Evolutionary conservation across 78 protist species (phyloP), one percentile per base, ranked within the genome.

Genomic region (Dictyostelium capitatum): DNA sequence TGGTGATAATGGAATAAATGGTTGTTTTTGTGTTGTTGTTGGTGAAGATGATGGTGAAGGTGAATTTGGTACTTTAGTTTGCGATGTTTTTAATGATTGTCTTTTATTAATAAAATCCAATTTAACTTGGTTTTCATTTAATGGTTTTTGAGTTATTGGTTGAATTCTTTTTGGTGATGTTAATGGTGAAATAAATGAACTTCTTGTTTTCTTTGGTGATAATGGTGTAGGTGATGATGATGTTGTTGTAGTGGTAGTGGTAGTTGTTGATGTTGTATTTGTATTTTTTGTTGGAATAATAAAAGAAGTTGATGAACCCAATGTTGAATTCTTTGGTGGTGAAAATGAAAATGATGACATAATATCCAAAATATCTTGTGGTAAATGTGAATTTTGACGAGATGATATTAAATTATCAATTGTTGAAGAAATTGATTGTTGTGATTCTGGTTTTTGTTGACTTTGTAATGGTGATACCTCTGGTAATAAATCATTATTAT

Each of bases 281-380:
- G n/a, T n/a, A 7, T 59, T 59, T 59, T 17, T 23, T 10, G 10
- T 17, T 17, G 30, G 48, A 17, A 32, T 43, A 15, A 19, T 72
- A 25, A 46, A 41, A 43, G 25, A 46, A 6, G 23, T 6, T 20
- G 79, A 32, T 30, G 79, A 25, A 37, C 43, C 43, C 2, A 37
- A 37, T 37, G 43, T 43, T 41, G 79, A 46, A 17, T 17, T 59
- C 23, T 32, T 43, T 32, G 79, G 79, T 46, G 79, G 79, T 43
- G 79, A 72, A 25, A 46, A 46, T 43, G 53, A 72, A 59, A 17
- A 17, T 59, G 69, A 23, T 59, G 56, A 51, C 73, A 65, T 65
- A 65, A 65, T 65, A 30, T 65, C 73, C 46, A 65, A 65, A 12
- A 65, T 65, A 30, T 65, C 73, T 65, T 65, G 73, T 65, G 73